phyloP scores from a whole-genome alignment of 2,329 filamentous ascomycete genomes.

The Ceratocystis albifundus region DNA sequence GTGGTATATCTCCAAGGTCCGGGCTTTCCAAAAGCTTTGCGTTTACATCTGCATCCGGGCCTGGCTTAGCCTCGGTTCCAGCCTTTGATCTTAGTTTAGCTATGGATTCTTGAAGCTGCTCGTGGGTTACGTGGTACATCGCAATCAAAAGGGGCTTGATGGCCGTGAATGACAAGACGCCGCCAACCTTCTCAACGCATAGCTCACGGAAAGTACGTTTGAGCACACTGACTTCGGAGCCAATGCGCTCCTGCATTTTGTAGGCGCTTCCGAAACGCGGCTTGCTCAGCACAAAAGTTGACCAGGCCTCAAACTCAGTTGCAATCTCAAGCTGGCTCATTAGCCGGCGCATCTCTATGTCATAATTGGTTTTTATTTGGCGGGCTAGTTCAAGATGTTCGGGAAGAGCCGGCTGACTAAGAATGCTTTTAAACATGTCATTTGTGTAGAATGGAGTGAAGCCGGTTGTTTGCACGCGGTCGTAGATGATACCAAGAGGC shows the following conservation, averaged over 20 bases:
- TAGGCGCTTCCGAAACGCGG: constrained; percentile 65
- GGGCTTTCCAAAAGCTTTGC: too few species aligned
- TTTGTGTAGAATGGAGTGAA: constrained; percentile 63
- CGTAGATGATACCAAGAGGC: constrained; percentile 71
- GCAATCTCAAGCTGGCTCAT: constrained; percentile 75
- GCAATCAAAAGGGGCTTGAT: constrained; percentile 67
- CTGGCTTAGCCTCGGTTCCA: background rate
- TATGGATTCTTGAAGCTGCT: constrained; percentile 43
- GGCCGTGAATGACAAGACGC: constrained; percentile 33
- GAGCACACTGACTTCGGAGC: constrained; percentile 52
- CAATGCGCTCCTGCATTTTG: constrained; percentile 76
- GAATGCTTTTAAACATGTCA: constrained; percentile 64
- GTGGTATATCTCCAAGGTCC: constrained; percentile 45
- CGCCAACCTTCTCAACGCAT: constrained; percentile 55
- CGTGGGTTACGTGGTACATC: constrained; percentile 74
- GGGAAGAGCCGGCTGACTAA: constrained; percentile 44
- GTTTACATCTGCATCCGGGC: too few species aligned
- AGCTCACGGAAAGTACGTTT: constrained; percentile 56
- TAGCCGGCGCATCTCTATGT: constrained; percentile 61
- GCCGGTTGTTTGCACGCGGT: constrained; percentile 54
- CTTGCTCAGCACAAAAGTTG: constrained; percentile 68
- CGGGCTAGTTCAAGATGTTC: constrained; percentile 47
- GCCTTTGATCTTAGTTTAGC: background rate
- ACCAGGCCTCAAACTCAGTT: constrained; percentile 88
- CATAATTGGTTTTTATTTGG: constrained; percentile 64